Conservation (phyloP, 2,329 filamentous ascomycete genomes). For the Venturia nashicola region DNA sequence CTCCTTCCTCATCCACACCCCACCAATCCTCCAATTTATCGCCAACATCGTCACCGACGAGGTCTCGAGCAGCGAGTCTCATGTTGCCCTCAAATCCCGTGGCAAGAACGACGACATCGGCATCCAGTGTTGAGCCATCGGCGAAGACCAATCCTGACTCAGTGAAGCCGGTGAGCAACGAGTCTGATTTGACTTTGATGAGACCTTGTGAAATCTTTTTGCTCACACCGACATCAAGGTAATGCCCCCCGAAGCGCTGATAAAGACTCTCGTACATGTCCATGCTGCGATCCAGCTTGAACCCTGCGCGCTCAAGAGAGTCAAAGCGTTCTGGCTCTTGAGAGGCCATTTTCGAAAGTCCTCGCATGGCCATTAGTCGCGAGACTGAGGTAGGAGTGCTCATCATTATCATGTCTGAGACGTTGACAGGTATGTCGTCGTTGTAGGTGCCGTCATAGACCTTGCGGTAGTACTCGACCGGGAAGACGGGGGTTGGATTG, state of each 20-base stretch:
- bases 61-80: slow-evolving; percentile 34
- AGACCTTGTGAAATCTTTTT: slow-evolving; percentile 51
- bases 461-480: slow-evolving; percentile 38
- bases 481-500: slow-evolving; percentile 48
- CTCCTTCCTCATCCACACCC: slow-evolving; percentile 33
- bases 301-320: slow-evolving; percentile 43
- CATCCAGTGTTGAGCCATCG: slow-evolving; percentile 46
- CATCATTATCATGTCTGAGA: slow-evolving; percentile 51
- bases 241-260: slow-evolving; percentile 56
- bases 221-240: slow-evolving; percentile 55
- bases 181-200: slow-evolving; percentile 46
- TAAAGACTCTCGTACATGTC: slow-evolving; percentile 46
- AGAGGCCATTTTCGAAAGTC: slow-evolving; percentile 19
- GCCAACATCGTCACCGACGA: slow-evolving; percentile 50
- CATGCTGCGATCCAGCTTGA: slow-evolving; percentile 46
- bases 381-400: slow-evolving; percentile 46
- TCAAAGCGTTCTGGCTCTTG: slow-evolving; percentile 29
- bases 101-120: slow-evolving; percentile 47
- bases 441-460: slow-evolving; percentile 38
- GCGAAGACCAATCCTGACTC: slow-evolving; percentile 25
- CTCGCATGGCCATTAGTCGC: slow-evolving; percentile 43
- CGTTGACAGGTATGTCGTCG: slow-evolving; percentile 46
- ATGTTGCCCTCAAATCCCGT: slow-evolving; percentile 52
- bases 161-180: slow-evolving; percentile 24
- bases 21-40: slow-evolving; percentile 40